Evolutionary conservation across 306 rosid genomes (phyloP).

Genomic region (Medicago ruthenica): DNA sequence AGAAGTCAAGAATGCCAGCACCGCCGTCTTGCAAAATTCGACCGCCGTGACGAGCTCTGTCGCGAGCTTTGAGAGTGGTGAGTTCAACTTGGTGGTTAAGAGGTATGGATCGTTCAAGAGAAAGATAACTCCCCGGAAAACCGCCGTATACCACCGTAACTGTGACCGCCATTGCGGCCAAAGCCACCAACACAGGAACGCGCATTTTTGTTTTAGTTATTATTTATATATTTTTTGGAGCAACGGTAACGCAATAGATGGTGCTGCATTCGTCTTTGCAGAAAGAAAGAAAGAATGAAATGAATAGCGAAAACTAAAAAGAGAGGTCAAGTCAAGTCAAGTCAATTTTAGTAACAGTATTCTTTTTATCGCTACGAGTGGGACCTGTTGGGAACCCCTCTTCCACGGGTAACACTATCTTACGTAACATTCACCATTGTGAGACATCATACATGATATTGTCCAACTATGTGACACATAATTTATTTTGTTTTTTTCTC

Average conservation of each 20-base stretch:
- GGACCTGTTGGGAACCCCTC: no score
- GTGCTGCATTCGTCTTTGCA: not conserved
- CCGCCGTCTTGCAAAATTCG: conserved; percentile 76
- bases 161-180: conserved; percentile 31
- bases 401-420: no score
- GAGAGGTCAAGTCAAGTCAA: no score
- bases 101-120: conserved; percentile 77
- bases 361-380: no score
- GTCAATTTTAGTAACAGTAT: no score
- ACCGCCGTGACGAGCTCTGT: conserved; percentile 66
- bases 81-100: conserved; percentile 57
- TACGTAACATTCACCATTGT: no score
- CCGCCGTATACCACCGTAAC: conserved; percentile 54
- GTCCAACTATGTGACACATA: no score
- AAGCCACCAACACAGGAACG: conserved; percentile 40
- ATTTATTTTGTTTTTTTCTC: no score
- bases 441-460: no score
- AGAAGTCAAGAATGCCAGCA: conserved; percentile 78
- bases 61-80: conserved; percentile 69
- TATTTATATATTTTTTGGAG: no score
- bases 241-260: conserved; percentile 36
- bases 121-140: conserved; percentile 56
- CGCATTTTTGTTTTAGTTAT: conserved; percentile 54
- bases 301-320: not conserved
- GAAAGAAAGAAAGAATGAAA: not conserved